Base-by-base conservation (phyloP, 257 asterid species). In the Capsicum baccatum region DNA sequence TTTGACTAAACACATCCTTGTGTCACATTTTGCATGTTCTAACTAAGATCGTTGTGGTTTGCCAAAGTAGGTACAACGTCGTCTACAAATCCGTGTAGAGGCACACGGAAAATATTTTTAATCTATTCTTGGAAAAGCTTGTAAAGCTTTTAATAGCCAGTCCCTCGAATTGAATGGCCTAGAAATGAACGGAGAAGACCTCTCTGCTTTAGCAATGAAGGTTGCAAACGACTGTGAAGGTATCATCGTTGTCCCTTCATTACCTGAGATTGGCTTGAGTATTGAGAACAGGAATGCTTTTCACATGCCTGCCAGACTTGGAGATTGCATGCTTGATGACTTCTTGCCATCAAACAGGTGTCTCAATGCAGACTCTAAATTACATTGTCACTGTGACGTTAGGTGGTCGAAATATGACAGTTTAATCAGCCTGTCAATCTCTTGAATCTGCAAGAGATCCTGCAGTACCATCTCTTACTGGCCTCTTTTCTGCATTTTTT, bases 161-260 rank as follows among this genome's bases (percentile, higher is more conserved):
- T 58, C 70, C 39, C 19, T 83, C 6, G 58, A 71, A 13, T 80
- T 90, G 8, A 88, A 92, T 7, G 92, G 95, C 57, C 84, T 94
- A 37, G 98, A 95, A 85, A 88, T 91, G 9, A 90, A 95, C 11
- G 83, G 92, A 47, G 92, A 89, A 83, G 98, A 94, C 86, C 93
- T 92, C 76, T 92, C 97, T 4, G 92, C 87, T 47, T 87, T 93
- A 56, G 93, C 97, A 71, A 92, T 91, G 88, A 92, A 92, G 91
- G 96, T 92, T 84, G 89, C 91, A 59, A 86, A 83, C n/a, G 97
- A 92, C 83, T 84, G 87, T 82, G 87, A 85, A 7, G 90, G 87
- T 8, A 79, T 89, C 71, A 59, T 88, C 48, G 60, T 79, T 0
- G 87, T 60, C 68, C 90, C 92, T 67, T 76, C 89, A 26, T 62